Evolutionary conservation across 23 red algal species (phyloP), one percentile per base, ranked within the genome.

Genomic region (Gracilariopsis chorda): DNA sequence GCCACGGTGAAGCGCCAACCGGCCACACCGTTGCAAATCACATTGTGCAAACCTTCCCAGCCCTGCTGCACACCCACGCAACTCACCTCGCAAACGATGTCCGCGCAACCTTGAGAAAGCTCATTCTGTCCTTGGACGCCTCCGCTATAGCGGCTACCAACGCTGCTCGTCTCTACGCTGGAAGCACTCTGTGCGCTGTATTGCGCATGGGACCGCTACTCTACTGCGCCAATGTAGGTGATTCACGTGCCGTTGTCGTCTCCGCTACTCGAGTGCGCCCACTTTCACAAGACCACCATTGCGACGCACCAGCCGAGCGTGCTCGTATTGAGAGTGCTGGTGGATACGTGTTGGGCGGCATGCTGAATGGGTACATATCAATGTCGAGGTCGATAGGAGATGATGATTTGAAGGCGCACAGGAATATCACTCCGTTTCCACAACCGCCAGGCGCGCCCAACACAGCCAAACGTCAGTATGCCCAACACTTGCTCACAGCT

Each of bases 341-440:
- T 16, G 88, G 88, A 16, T 34, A 48, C 39, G 59, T 91, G 16
- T 36, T 82, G 58, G 88, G 88, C 21, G 77, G 77, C 35, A 51
- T 91, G 62, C 32, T 97, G 67, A 97, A 97, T 62, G 95, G 91
- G 30, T 90, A 97, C 52, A 88, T 97, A 36, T 72, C 67, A 1
- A 84, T 97, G 80, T 90, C 95, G 30, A 20, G 95, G 2, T 89
- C 83, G 49, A 63, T 97, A 27, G 95, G 95, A 37, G 95, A 97
- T 60, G 75, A 93, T 32, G 95, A 97, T 30, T 65, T 97, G 24
- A 97, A 97, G 60, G 83, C 74, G 20, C 95, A 97, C 44, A 55
- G 74, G 5, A 80, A 91, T 44, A 59, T 91, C 44, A 91, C 88
- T 3, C 70, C 9, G 5, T 74, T 88, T 33, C 42, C 46, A 64